Percentiles rank a stretch among this genome's conserved stretches.
phyloP scores from a whole-genome alignment of 768 basidiomycete genomes.

The Fomitopsis pulvina region DNA sequence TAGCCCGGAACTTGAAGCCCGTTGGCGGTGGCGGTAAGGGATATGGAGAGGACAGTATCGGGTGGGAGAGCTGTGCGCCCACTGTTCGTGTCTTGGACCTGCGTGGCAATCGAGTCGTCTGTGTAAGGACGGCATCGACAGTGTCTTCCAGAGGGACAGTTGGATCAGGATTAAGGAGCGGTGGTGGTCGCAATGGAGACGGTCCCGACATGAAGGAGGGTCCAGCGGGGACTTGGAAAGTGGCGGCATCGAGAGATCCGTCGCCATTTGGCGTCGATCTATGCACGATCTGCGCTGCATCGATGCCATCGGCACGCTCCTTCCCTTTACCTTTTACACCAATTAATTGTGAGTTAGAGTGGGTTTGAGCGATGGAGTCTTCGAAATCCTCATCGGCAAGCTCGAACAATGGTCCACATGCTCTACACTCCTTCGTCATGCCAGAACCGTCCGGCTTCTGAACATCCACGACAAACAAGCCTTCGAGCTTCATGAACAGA shows the following conservation, averaged over 20 bases:
- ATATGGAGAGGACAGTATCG: slow-evolving; percentile 26
- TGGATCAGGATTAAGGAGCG: slow-evolving; percentile 26
- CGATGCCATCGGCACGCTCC: slow-evolving; percentile 17
- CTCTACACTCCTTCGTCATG: slow-evolving; percentile 50
- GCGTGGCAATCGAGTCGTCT: slow-evolving; percentile 1
- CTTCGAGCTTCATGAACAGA: slow-evolving; percentile 66
- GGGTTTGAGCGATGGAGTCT: slow-evolving; percentile 15
- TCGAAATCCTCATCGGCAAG: slow-evolving; percentile 73
- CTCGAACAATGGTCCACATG: slow-evolving; percentile 72
- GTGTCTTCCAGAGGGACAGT: slow-evolving; percentile 16
- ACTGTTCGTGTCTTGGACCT: slow-evolving; percentile 15
- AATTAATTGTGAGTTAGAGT: background rate
- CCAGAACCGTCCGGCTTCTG: slow-evolving; percentile 32
- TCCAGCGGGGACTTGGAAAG: slow-evolving; percentile 7
- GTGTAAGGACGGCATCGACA: slow-evolving; percentile 8
- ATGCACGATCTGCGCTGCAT: too few relatives aligned
- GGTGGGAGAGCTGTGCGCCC: slow-evolving; percentile 31
- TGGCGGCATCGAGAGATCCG: background rate
- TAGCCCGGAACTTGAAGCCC: slow-evolving; percentile 64
- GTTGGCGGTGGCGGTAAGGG: slow-evolving; percentile 57
- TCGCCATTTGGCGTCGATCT: too few relatives aligned
- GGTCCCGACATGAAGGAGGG: slow-evolving; percentile 23
- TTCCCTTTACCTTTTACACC: slow-evolving; percentile 26
- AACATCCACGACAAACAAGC: slow-evolving; percentile 57
- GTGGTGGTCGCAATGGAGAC: slow-evolving; percentile 27